Evolutionary conservation across 805 yeast species (phyloP), one percentile per base, ranked within the genome.

Genomic region (Lachancea mirantina): DNA sequence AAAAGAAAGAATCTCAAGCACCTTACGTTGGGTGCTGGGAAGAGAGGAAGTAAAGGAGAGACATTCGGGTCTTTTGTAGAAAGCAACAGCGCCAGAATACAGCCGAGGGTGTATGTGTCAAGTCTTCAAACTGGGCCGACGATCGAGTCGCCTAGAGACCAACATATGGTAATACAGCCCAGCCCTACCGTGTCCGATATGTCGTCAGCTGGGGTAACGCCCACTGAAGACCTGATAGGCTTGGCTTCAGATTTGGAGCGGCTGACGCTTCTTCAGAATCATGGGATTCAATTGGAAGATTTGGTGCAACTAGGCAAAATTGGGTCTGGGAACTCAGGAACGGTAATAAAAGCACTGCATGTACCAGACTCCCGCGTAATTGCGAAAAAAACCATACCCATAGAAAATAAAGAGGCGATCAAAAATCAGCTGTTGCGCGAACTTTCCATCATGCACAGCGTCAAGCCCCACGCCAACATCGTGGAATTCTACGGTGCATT

Each of bases 251-350:
- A 42, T 23, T 23, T 46, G 4, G 35, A 42, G 14, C 32, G 34
- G 27, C 28, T 42, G 16, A 39, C 49, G n/a, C 22, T 45, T 4
- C 40, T 36, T 37, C 41, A 33, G 36, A 52, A 28, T 36, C 45
- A 17, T 28, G 43, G 36, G 26, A 64, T 77, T 28, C 67, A 67
- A 34, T 69, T 70, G 25, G 76, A 75, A 26, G 96, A 92, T 49
- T 59, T 92, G 16, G 73, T 87, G 10, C 74, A 77, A 20, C 55
- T 92, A 32, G 77, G 84, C 39, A 77, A 76, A 40, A 66, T 92
- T 31, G 99, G 99, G 7, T 71, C 84, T 18, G 99, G 99, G 8
- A 88, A 84, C 53, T 85, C 95, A 8, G 99, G 99, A 2, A 77
- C 85, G 2, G 99, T 92, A 3, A 65, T 81, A 28, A 85, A 88